These are phyloP conservation scores for Penicillium daleae DNA, from an alignment of 495 filamentous ascomycete species.

Conservation along the genomic window DNA sequence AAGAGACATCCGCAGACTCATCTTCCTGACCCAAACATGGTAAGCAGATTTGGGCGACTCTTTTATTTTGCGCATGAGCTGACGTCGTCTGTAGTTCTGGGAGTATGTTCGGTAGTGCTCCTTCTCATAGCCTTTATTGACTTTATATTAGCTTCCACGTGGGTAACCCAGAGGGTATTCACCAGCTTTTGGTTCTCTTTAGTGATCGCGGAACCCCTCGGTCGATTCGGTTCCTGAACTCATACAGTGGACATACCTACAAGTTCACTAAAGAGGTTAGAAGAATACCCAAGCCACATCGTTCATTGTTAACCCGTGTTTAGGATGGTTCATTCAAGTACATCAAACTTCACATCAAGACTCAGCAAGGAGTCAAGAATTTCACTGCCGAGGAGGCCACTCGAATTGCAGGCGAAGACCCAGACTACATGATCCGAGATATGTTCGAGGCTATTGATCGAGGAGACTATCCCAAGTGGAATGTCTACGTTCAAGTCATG, in stretches of 20 bases:
- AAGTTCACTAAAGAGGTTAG: slow-evolving; percentile 62
- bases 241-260: slow-evolving; percentile 69
- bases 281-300: not conserved
- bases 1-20: slow-evolving; percentile 54
- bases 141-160: slow-evolving; percentile 51
- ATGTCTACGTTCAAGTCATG: slow-evolving; percentile 53
- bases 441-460: slow-evolving; percentile 41
- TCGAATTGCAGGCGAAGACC: slow-evolving; percentile 52
- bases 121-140: slow-evolving; percentile 23
- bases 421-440: slow-evolving; percentile 42
- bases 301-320: not conserved
- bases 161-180: slow-evolving; percentile 65
- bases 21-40: slow-evolving; percentile 55
- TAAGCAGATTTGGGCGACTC: slow-evolving; percentile 9
- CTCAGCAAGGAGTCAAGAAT: slow-evolving; percentile 64
- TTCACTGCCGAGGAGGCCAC: slow-evolving; percentile 63
- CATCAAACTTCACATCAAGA: slow-evolving; percentile 67
- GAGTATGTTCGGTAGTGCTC: slow-evolving; percentile 49
- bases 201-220: slow-evolving; percentile 66
- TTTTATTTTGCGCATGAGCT: not conserved
- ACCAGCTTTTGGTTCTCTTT: slow-evolving; percentile 68
- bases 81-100: slow-evolving; percentile 39
- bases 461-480: slow-evolving; percentile 47
- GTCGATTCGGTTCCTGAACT: slow-evolving; percentile 63
- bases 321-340: slow-evolving; percentile 64